phyloP scores from a whole-genome alignment of 1,284 basidiomycete species.

The Ustilago loliicola region DNA sequence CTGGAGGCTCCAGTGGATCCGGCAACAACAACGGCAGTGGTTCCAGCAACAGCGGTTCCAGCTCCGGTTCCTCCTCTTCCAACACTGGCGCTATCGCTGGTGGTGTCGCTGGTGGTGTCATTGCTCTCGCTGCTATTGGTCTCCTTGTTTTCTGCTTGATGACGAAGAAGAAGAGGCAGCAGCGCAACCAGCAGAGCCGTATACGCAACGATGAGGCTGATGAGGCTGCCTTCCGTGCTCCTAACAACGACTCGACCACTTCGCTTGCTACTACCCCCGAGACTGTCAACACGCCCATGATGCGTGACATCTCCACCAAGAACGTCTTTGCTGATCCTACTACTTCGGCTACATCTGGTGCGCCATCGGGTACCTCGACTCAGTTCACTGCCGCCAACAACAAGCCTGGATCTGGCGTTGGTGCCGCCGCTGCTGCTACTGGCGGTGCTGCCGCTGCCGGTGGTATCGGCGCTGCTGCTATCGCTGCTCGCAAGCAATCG shows the following conservation, averaged over 20 bases:
- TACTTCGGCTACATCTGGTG: constrained; percentile 30
- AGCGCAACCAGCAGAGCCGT: constrained; percentile 36
- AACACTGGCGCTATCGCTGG: constrained; percentile 55
- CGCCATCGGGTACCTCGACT: constrained; percentile 31
- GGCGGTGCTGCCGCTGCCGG: constrained; percentile 34
- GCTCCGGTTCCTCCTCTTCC: constrained; percentile 41
- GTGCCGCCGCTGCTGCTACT: constrained; percentile 21
- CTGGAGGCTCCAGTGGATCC: constrained; percentile 8
- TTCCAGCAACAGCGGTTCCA: constrained; percentile 7
- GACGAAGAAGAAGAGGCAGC: constrained; percentile 42
- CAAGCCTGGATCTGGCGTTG: constrained; percentile 20
- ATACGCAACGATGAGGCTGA: constrained; percentile 45
- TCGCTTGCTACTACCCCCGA: constrained; percentile 53
- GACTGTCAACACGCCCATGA: constrained; percentile 50
- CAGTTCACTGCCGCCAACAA: constrained; percentile 26
- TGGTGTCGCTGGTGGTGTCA: constrained; percentile 53
- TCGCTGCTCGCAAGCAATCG: constrained; percentile 49
- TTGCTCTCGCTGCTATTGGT: constrained; percentile 29
- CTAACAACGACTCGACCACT: constrained; percentile 54
- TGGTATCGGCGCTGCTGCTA: constrained; percentile 47
- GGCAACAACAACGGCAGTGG: constrained; percentile 8
- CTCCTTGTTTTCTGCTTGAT: constrained; percentile 49
- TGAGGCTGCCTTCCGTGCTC: constrained; percentile 50
- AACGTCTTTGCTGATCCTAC: constrained; percentile 53
- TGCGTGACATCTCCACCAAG: constrained; percentile 51